Evolutionary conservation across 306 rosid genomes (phyloP).

Genomic region (Senna siamea): DNA sequence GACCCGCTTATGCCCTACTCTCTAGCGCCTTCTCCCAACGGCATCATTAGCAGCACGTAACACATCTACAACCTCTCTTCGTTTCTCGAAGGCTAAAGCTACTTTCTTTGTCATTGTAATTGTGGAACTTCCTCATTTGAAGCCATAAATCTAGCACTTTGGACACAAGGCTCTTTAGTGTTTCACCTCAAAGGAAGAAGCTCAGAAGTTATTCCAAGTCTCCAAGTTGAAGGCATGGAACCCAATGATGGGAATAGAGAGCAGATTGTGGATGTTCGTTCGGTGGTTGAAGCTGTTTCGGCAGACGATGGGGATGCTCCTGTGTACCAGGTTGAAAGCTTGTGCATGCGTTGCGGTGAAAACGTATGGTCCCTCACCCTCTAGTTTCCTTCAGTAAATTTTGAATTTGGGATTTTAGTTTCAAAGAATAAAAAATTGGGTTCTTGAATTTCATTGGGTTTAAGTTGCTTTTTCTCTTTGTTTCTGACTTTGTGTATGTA

Average conservation of each 20-base stretch:
- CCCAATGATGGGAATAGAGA: slow-evolving; percentile 26
- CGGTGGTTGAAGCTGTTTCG: slow-evolving; percentile 85
- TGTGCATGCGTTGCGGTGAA: slow-evolving; percentile 89
- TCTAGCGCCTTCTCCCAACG: slow-evolving; percentile 22
- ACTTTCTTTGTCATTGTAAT: not conserved
- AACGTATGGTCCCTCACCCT: slow-evolving; percentile 51
- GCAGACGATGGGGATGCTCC: slow-evolving; percentile 68
- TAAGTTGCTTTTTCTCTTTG: not conserved
- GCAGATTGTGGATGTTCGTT: slow-evolving; percentile 73
- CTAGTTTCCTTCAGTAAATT: slow-evolving; percentile 4
- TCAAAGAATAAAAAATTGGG: not conserved
- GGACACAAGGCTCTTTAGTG: not conserved
- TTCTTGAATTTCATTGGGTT: no score
- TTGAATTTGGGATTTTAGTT: not conserved
- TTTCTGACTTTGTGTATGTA: not conserved
- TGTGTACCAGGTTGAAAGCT: slow-evolving; percentile 74
- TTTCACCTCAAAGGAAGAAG: not conserved
- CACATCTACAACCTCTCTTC: not conserved
- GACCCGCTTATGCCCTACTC: not conserved
- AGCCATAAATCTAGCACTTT: not conserved
- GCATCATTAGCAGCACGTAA: not conserved
- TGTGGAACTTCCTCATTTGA: not conserved
- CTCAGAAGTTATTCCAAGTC: not conserved
- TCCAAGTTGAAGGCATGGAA: slow-evolving; percentile 38
- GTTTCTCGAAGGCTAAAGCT: not conserved